These are phyloP conservation scores for Cochlearia excelsa DNA, from an alignment of 345 rosid genomes.

Conservation along the genomic window DNA sequence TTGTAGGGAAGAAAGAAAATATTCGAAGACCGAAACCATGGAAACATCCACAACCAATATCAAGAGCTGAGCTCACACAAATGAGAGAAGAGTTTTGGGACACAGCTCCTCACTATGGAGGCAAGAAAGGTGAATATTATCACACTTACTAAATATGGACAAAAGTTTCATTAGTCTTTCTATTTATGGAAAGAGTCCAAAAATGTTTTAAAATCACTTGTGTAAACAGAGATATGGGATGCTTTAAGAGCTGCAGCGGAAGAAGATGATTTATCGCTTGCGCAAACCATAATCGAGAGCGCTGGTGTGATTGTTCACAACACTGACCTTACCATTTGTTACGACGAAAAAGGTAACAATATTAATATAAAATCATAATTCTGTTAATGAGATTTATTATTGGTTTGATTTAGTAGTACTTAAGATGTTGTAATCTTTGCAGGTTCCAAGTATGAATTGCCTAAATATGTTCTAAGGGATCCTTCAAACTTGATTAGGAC, in stretches of 20 bases:
- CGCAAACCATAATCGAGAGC: constrained; percentile 73
- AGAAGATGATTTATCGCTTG: constrained; percentile 54
- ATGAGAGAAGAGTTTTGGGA: constrained; percentile 96
- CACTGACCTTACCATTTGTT: constrained; percentile 72
- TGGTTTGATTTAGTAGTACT: constrained; percentile 1
- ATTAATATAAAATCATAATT: background rate
- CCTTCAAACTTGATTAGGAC: constrained; percentile 74
- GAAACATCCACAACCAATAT: constrained; percentile 83
- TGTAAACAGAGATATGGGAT: constrained; percentile 75
- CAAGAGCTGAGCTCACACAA: constrained; percentile 69
- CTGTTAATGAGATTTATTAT: background rate
- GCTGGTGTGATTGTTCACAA: constrained; percentile 74
- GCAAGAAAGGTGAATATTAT: constrained; percentile 38
- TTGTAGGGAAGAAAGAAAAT: constrained; percentile 53
- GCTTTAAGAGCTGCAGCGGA: constrained; percentile 85
- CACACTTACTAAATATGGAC: background rate
- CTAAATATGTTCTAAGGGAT: constrained; percentile 86
- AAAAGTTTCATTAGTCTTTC: background rate
- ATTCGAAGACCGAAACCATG: constrained; percentile 82
- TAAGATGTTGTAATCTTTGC: constrained; percentile 25
- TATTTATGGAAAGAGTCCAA: background rate
- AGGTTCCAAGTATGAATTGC: constrained; percentile 91
- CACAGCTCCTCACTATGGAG: constrained; percentile 96
- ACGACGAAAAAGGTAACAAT: constrained; percentile 75
- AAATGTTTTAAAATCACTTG: background rate